A percentile compares a stretch with the other conserved stretches of the same genome.
These are phyloP conservation scores for Fusarium sp. DNA, from an alignment of 2,329 filamentous ascomycete genomes.

Conservation along the genomic window DNA sequence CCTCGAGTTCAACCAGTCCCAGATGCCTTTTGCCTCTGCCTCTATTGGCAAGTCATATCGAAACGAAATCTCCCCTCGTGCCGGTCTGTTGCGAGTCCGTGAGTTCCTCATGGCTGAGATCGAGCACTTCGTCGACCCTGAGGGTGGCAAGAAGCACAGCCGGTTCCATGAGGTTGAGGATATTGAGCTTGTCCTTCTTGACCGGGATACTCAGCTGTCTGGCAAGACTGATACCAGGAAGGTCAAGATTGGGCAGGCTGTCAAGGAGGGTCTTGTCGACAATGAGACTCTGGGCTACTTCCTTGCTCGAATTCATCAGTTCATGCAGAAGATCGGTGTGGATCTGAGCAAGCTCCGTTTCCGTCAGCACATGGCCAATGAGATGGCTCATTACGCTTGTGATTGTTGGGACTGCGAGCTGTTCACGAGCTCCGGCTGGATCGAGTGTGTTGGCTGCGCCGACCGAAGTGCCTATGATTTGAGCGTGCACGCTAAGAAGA, in stretches of 20 bases:
- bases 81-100: conserved; percentile 91
- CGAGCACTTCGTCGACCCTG: conserved; percentile 96
- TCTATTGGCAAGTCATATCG: conserved; percentile 98
- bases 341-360: conserved; percentile 92
- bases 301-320: conserved; percentile 91
- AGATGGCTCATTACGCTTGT: conserved; percentile 89
- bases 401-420: conserved; percentile 99
- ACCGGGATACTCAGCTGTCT: conserved; percentile 86
- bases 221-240: conserved; percentile 84
- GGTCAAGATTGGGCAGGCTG: conserved; percentile 88
- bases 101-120: conserved; percentile 99
- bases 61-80: conserved; percentile 95
- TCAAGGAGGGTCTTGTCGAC: conserved; percentile 86
- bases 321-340: conserved; percentile 89
- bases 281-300: conserved; percentile 99
- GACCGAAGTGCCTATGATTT: conserved; percentile 96
- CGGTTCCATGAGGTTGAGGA: conserved; percentile 90
- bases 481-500: conserved; percentile 93
- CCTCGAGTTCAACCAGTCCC: conserved; percentile 93
- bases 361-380: conserved; percentile 91
- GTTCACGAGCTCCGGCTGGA: conserved; percentile 93
- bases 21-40: conserved; percentile 97
- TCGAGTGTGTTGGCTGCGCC: conserved; percentile 97
- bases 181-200: conserved; percentile 86
- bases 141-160: conserved; percentile 93